A percentile compares a stretch with the other conserved stretches of the same genome.
phyloP scores from a whole-genome alignment of 805 yeast genomes.

The Nakazawaea peltata region DNA sequence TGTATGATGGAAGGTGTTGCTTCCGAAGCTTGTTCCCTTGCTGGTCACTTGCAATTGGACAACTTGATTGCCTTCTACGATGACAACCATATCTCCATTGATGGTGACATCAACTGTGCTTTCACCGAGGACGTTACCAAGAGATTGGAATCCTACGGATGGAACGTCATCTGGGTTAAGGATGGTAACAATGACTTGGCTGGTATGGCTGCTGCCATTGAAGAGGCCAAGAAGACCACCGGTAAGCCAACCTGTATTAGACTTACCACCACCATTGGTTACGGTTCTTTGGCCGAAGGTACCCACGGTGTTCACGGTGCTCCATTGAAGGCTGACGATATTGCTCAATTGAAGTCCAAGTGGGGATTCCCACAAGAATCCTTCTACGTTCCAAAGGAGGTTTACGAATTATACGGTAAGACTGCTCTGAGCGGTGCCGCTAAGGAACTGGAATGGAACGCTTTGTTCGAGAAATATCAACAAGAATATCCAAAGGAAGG shows the following conservation, averaged over 20 bases:
- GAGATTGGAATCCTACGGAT: slow-evolving; percentile 88
- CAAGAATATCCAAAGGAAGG: slow-evolving; percentile 70
- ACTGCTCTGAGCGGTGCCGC: slow-evolving; percentile 56
- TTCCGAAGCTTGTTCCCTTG: slow-evolving; percentile 87
- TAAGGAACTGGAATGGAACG: slow-evolving; percentile 71
- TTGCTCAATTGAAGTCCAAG: slow-evolving; percentile 73
- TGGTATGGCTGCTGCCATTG: slow-evolving; percentile 68
- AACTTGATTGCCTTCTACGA: slow-evolving; percentile 94
- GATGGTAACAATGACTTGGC: slow-evolving; percentile 76
- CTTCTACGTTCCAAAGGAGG: slow-evolving; percentile 79
- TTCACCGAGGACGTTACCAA: slow-evolving; percentile 87
- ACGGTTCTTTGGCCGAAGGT: slow-evolving; percentile 79
- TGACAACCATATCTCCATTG: slow-evolving; percentile 94
- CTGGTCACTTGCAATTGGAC: slow-evolving; percentile 92
- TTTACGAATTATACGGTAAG: slow-evolving; percentile 57
- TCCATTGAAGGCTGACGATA: slow-evolving; percentile 90
- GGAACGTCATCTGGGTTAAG: slow-evolving; percentile 75
- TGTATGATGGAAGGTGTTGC: slow-evolving; percentile 98
- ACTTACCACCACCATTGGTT: slow-evolving; percentile 88
- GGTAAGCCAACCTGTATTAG: slow-evolving; percentile 89
- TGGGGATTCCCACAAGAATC: slow-evolving; percentile 82
- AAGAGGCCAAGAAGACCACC: slow-evolving; percentile 65
- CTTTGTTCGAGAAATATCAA: slow-evolving; percentile 50
- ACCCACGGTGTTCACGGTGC: slow-evolving; percentile 94
- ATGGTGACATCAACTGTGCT: slow-evolving; percentile 83